Evolutionary conservation across 768 basidiomycete species (phyloP), one percentile per base, ranked within the genome.

Genomic region (Mycena vitilis): DNA sequence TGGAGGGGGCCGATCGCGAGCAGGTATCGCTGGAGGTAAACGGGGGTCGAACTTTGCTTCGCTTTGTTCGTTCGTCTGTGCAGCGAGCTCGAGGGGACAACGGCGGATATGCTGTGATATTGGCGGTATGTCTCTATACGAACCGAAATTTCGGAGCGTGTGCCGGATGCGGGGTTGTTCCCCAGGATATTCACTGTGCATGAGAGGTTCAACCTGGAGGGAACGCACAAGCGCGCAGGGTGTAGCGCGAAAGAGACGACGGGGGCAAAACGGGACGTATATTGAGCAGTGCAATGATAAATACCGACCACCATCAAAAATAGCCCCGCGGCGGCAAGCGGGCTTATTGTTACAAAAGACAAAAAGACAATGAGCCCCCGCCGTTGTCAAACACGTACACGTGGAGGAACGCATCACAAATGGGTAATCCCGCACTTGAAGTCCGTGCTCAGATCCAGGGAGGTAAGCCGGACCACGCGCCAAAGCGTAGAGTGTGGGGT

Each of bases 321-420:
- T 63, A 54, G 45, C 23, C 48, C 64, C 64, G 56, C 48, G 63
- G 63, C 37, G 37, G 55, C 47, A 57, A 42, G 22, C 47, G 49
- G 22, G 40, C 42, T 65, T 58, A 65, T 65, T 65, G 64, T 58
- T 53, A 47, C n/a, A 30, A 65, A 65, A 65, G 64, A 65, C 64
- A 65, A 65, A 59, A 65, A 65, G 64, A 65, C 64, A 65, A 65
- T 65, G 57, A 45, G 22, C 16, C 23, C 51, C 15, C 30, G 55
- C 44, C 30, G 53, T 37, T 47, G 36, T 30, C 63, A 40, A 47
- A 5, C 40, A 40, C 40, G 36, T 0, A 22, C 37, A 25, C 54
- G 23, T 23, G 55, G n/a, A 48, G 9, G 20, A 49, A 56, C 13
- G 38, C 25, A 57, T 57, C 40, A 44, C n/a, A 42, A 25, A 47